Evolutionary conservation across 2,329 filamentous ascomycete genomes (phyloP).

Genomic region (Talaromyces sp.): DNA sequence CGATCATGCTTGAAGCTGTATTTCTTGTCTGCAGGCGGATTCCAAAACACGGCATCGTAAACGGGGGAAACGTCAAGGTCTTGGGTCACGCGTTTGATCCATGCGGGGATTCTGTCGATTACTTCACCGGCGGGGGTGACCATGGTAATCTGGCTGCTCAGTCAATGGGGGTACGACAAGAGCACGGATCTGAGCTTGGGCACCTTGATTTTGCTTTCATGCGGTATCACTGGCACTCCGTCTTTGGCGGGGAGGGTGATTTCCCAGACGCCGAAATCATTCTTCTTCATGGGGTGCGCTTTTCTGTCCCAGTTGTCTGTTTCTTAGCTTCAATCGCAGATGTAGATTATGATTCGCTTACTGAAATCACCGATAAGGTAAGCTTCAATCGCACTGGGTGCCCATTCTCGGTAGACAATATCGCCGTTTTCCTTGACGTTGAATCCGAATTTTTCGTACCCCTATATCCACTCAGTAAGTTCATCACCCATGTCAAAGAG

Average conservation of each 20-base stretch:
- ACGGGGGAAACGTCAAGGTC: slow-evolving; percentile 83
- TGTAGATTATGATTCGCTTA: slow-evolving; percentile 45
- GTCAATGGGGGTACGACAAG: slow-evolving; percentile 10
- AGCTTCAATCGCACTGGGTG: slow-evolving; percentile 79
- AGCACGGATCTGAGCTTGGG: slow-evolving; percentile 6
- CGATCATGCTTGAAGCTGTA: slow-evolving; percentile 82
- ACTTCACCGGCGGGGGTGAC: slow-evolving; percentile 73
- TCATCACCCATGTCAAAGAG: too few species aligned
- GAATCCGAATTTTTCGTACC: slow-evolving; percentile 81
- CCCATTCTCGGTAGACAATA: slow-evolving; percentile 93
- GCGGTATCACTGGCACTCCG: slow-evolving; percentile 75
- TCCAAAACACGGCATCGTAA: slow-evolving; percentile 97
- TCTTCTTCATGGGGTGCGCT: slow-evolving; percentile 82
- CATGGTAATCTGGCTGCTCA: slow-evolving; percentile 67
- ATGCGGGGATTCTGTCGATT: slow-evolving; percentile 85
- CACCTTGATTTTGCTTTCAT: slow-evolving; percentile 96
- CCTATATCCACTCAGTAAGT: slow-evolving; percentile 50
- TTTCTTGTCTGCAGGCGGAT: slow-evolving; percentile 70
- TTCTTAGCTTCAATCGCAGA: slow-evolving; percentile 26
- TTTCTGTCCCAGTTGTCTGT: slow-evolving; percentile 80
- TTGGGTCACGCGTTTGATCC: slow-evolving; percentile 97
- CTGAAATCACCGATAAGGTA: slow-evolving; percentile 94
- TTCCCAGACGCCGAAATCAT: slow-evolving; percentile 82
- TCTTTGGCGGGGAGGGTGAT: slow-evolving; percentile 69
- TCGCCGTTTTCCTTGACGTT: slow-evolving; percentile 77